Evolutionary conservation across 2,329 filamentous ascomycete species (phyloP), one percentile per base, ranked within the genome.

Genomic region (Sarocladium kiliense): DNA sequence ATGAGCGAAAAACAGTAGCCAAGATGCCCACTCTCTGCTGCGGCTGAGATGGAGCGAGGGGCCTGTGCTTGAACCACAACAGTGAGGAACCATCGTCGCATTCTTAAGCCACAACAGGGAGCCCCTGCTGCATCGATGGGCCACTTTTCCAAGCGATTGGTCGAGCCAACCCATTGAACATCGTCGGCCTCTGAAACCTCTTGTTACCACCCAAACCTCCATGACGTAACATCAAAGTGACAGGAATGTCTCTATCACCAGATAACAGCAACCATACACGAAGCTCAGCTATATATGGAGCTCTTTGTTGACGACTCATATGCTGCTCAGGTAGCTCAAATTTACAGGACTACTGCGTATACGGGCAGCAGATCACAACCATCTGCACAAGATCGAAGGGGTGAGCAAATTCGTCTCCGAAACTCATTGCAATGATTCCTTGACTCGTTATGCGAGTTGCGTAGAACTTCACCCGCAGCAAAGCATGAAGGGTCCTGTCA

Each of bases 21-120:
- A 51, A 34, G n/a, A 36, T 10, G 30, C 47, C 30, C 21, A 26
- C 36, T 36, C 16, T 32, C 25, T 3, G n/a, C 47, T 51, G 47
- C 26, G 47, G 26, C 47, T 51, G 30, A 36, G 47, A 51, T 30
- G 44, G 44, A 27, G 23, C 41, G 7, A 47, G 25, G 27, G 47
- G 47, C 47, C 47, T 51, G 47, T 51, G 47, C 47, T 51, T 36
- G n/a, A 51, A 47, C 44, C 44, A 47, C 23, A 47, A 27, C 41
- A 44, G 27, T 23, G 30, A 51, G 47, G 30, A 51, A 14, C 30
- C 47, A 23, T 14, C 30, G 12, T 51, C 25, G 47, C 34, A 27
- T 23, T 26, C n/a, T 51, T 10, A 36, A 51, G 47, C 47, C 47
- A 51, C 30, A 21, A 23, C 30, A 21, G 30, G 44, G 30, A 21